A percentile compares a stretch with the other conserved stretches of the same genome.
Evolutionary conservation across 441 rosid genomes (phyloP).

Genomic region (Arabidopsis lyrata): DNA sequence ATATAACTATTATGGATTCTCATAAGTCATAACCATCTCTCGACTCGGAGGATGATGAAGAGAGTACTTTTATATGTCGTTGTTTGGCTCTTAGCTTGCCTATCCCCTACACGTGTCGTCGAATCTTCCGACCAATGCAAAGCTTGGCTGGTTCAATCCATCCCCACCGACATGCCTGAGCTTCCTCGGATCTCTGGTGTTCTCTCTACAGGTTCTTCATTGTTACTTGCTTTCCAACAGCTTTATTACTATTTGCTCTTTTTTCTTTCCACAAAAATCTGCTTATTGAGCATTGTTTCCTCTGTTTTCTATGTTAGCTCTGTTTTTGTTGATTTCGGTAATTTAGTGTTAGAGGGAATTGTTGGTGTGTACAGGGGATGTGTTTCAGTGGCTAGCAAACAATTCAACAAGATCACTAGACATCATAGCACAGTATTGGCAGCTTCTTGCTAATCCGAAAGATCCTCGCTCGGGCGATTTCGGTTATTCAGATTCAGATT

Average conservation of each 20-base stretch:
- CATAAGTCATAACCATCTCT: constrained; percentile 11
- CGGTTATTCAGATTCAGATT: constrained; percentile 67
- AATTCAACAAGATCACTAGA: constrained; percentile 73
- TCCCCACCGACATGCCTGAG: constrained; percentile 89
- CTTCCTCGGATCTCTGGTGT: constrained; percentile 77
- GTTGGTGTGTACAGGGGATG: constrained; percentile 59
- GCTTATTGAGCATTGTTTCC: background rate
- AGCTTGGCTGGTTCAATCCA: constrained; percentile 95
- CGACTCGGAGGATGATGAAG: constrained; percentile 9
- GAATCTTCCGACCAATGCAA: constrained; percentile 53
- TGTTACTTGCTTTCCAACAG: no score
- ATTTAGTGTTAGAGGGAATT: background rate
- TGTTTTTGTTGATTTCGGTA: background rate
- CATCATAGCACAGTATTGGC: constrained; percentile 93
- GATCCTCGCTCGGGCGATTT: constrained; percentile 86
- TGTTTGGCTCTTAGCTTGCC: constrained; percentile 46
- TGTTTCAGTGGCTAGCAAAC: constrained; percentile 78
- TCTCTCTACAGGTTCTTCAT: constrained; percentile 66
- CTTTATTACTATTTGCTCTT: constrained; percentile 11
- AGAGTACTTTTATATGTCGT: background rate
- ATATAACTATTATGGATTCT: background rate
- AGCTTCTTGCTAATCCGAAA: constrained; percentile 66
- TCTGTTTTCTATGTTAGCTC: constrained; percentile 17
- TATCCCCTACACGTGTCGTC: constrained; percentile 37
- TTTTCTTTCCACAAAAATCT: background rate